Percentiles rank a stretch among this genome's conserved stretches.
phyloP scores from a whole-genome alignment of 2,329 filamentous ascomycete species.

The Didymella exigua region DNA sequence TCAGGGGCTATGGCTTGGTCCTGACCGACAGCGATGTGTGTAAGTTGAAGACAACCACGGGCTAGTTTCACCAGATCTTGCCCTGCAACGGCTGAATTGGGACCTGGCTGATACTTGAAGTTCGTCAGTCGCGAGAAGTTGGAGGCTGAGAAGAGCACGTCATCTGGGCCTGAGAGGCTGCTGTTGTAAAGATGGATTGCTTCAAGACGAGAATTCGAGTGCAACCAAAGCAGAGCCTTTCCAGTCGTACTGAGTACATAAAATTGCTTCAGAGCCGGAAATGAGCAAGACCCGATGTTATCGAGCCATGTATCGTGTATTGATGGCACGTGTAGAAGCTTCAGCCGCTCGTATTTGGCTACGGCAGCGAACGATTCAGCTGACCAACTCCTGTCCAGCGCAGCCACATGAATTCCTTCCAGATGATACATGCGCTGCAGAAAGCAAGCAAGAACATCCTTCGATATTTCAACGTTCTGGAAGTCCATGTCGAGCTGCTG shows the following conservation, averaged over 20 bases:
- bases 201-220: background rate
- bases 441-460: background rate
- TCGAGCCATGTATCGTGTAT: background rate
- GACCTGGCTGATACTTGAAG: background rate
- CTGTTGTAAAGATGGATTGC: background rate
- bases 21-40: background rate
- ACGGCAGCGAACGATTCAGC: background rate
- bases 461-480: background rate
- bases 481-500: slow-evolving; percentile 1
- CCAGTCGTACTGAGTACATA: background rate
- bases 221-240: background rate
- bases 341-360: background rate
- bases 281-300: background rate
- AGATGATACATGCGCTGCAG: background rate
- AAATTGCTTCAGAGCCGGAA: background rate
- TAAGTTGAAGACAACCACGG: background rate
- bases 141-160: background rate
- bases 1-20: background rate
- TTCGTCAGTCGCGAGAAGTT: background rate
- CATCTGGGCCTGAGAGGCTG: background rate
- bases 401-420: background rate
- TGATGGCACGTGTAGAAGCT: background rate
- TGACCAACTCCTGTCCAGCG: background rate
- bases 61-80: background rate
- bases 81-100: background rate